Percentiles rank a stretch among this genome's conserved stretches.
Conservation (phyloP, 805 yeast species). For the Starmera amethionina region DNA sequence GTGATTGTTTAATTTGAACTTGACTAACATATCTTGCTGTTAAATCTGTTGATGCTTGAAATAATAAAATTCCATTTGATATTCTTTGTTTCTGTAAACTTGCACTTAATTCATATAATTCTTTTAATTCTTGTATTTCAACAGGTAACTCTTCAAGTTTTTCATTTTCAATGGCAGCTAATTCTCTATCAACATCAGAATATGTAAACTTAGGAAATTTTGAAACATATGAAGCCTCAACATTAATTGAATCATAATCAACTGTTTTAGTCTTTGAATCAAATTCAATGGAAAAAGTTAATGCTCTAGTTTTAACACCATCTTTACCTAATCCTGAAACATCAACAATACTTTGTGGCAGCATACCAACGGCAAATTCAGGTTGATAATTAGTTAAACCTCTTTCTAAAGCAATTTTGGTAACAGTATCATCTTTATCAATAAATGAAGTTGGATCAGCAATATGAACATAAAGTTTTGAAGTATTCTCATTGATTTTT, state of each 20-base stretch:
- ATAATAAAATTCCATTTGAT: constrained; percentile 27
- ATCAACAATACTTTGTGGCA: constrained; percentile 48
- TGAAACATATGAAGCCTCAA: constrained; percentile 31
- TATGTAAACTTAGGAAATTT: constrained; percentile 53
- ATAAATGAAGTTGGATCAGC: constrained; percentile 81
- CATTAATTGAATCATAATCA: constrained; percentile 17
- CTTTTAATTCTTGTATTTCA: constrained; percentile 24
- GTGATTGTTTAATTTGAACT: neutral
- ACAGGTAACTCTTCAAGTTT: constrained; percentile 2
- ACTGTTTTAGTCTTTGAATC: constrained; percentile 16
- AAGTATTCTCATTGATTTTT: constrained; percentile 18
- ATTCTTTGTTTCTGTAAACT: constrained; percentile 22
- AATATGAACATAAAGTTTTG: constrained; percentile 55
- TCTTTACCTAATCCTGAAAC: constrained; percentile 42
- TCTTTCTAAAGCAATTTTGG: constrained; percentile 49
- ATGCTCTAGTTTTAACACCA: constrained; percentile 32
- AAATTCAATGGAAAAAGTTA: constrained; percentile 31
- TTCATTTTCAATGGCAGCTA: constrained; percentile 21
- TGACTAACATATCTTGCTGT: constrained; percentile 4
- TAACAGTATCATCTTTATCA: constrained; percentile 21
- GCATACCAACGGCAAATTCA: constrained; percentile 53
- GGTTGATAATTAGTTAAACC: constrained; percentile 69
- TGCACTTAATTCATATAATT: constrained; percentile 23
- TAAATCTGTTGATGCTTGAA: constrained; percentile 25
- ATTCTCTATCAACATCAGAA: constrained; percentile 43